Evolutionary conservation across 2,329 filamentous ascomycete genomes (phyloP).

Genomic region (Cladosporium sp.): DNA sequence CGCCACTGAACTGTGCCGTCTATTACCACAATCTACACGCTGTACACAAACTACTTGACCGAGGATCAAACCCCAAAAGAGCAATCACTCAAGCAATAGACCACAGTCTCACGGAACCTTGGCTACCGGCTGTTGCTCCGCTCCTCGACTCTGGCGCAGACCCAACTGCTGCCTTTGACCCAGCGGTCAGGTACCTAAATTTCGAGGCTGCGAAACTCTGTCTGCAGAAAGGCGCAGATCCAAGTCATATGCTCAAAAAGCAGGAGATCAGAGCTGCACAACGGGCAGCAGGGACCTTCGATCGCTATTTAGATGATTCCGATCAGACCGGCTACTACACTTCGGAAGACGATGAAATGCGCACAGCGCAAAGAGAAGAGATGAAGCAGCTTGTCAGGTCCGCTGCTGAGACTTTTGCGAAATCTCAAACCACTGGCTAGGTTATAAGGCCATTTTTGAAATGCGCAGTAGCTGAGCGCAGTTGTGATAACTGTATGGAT

Average conservation of each 20-base stretch:
- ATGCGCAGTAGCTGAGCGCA: no score
- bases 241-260: background rate
- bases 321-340: background rate
- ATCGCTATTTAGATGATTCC: background rate
- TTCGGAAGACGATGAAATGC: background rate
- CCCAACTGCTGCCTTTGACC: background rate
- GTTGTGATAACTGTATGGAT: no score
- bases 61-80: slow-evolving; percentile 3
- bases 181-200: background rate
- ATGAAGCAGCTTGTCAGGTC: background rate
- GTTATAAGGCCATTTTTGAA: no score
- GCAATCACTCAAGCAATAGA: background rate
- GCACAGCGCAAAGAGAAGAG: background rate
- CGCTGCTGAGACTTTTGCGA: background rate
- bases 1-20: slow-evolving; percentile 12
- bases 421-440: no score
- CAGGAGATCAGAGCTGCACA: background rate
- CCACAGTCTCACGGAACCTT: background rate
- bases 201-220: slow-evolving; percentile 5
- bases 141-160: slow-evolving; percentile 11
- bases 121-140: slow-evolving; percentile 2
- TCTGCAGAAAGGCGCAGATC: slow-evolving; percentile 10
- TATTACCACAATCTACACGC: slow-evolving; percentile 10
- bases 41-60: slow-evolving; percentile 5
- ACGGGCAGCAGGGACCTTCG: background rate